phyloP scores from a whole-genome alignment of 2,329 filamentous ascomycete species.

The Fusarium sp. region DNA sequence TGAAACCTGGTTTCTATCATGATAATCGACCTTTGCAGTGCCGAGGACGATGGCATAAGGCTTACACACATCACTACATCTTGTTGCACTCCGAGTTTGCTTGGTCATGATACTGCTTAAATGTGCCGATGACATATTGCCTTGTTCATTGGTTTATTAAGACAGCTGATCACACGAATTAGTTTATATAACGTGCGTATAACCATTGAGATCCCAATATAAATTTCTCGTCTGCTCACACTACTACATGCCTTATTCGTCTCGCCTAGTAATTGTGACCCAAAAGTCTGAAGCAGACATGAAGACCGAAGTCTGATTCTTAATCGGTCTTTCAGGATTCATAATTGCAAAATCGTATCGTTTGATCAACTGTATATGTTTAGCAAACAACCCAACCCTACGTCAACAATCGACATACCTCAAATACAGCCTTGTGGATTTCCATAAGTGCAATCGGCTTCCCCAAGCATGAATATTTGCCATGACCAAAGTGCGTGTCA shows the following conservation, averaged over 20 bases:
- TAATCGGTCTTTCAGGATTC: slow-evolving; percentile 51
- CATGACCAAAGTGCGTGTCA: slow-evolving; percentile 60
- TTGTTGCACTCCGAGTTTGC: neutral
- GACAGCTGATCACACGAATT: neutral
- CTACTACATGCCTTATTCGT: neutral
- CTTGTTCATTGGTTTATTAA: neutral
- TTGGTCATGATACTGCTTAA: neutral
- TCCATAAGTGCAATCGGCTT: slow-evolving; percentile 62
- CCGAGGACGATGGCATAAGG: neutral
- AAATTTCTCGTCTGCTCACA: neutral
- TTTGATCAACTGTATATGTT: slow-evolving; percentile 45
- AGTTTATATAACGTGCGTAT: neutral
- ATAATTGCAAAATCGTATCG: slow-evolving; percentile 51
- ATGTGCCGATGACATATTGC: neutral
- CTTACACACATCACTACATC: neutral
- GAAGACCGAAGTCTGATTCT: slow-evolving; percentile 50
- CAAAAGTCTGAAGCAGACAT: slow-evolving; percentile 53
- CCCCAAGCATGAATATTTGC: slow-evolving; percentile 59
- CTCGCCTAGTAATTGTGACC: slow-evolving; percentile 48
- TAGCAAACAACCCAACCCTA: neutral
- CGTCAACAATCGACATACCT: slow-evolving; percentile 50
- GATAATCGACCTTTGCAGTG: no score
- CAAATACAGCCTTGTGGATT: slow-evolving; percentile 60
- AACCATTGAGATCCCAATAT: no score
- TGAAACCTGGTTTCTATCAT: neutral